phyloP scores from a whole-genome alignment of 805 yeast genomes.

The Candida vaughaniae region DNA sequence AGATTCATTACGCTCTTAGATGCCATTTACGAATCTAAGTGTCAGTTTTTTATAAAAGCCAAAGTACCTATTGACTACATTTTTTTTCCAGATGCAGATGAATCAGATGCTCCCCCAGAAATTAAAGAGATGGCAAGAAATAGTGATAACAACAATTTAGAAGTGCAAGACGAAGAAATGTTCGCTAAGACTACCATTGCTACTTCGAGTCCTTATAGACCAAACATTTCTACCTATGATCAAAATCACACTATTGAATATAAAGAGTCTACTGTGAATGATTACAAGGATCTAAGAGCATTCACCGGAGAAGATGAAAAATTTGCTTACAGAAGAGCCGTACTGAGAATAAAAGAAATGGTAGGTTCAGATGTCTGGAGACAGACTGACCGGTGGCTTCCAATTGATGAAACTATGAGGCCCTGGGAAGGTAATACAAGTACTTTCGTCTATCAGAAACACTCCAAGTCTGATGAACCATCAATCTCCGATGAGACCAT shows the following conservation, averaged over 20 bases:
- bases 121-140: slow-evolving; percentile 16
- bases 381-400: slow-evolving; percentile 49
- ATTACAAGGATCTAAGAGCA: slow-evolving; percentile 49
- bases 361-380: slow-evolving; percentile 55
- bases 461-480: not conserved
- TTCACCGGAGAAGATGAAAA: slow-evolving; percentile 78
- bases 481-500: not conserved
- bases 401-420: slow-evolving; percentile 49
- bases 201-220: slow-evolving; percentile 62
- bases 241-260: slow-evolving; percentile 36
- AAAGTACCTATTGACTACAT: slow-evolving; percentile 51
- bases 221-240: slow-evolving; percentile 64
- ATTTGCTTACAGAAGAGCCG: slow-evolving; percentile 72
- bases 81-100: slow-evolving; percentile 56
- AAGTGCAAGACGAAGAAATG: slow-evolving; percentile 68
- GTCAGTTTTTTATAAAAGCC: slow-evolving; percentile 54
- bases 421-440: slow-evolving; percentile 48
- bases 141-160: slow-evolving; percentile 32
- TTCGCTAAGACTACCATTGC: slow-evolving; percentile 62
- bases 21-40: slow-evolving; percentile 66
- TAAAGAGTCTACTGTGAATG: slow-evolving; percentile 11
- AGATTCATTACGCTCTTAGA: slow-evolving; percentile 65
- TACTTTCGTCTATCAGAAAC: not conserved
- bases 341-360: slow-evolving; percentile 63
- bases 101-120: slow-evolving; percentile 12